Percentiles rank a stretch among this genome's conserved stretches.
phyloP scores from a whole-genome alignment of 2,329 filamentous ascomycete genomes.

The Hypoxylon sp. region DNA sequence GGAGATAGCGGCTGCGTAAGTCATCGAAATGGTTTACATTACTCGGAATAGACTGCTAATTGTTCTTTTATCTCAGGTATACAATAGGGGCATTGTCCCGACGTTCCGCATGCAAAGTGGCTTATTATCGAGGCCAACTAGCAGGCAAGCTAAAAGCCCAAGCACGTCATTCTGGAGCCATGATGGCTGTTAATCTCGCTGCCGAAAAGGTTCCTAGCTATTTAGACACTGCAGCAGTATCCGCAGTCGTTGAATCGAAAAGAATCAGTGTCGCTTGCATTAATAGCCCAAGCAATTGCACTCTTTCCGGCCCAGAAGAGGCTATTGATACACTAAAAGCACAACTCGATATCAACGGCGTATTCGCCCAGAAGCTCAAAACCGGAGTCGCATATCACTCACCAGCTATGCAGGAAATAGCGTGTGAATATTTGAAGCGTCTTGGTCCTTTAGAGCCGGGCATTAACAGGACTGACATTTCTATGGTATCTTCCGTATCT shows the following conservation, averaged over 20 bases:
- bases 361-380: slow-evolving; percentile 53
- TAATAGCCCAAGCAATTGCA: slow-evolving; percentile 53
- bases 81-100: too few relatives aligned
- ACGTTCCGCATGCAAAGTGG: too few relatives aligned
- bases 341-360: slow-evolving; percentile 36
- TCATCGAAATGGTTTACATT: too few relatives aligned
- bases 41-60: too few relatives aligned
- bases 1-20: slow-evolving; percentile 60
- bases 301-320: slow-evolving; percentile 47
- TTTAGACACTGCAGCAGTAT: slow-evolving; percentile 35
- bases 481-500: neutral
- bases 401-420: slow-evolving; percentile 42
- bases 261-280: slow-evolving; percentile 49
- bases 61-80: too few relatives aligned
- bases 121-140: slow-evolving; percentile 54
- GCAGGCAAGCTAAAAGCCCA: slow-evolving; percentile 41
- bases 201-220: slow-evolving; percentile 39
- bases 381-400: slow-evolving; percentile 52
- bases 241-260: too few relatives aligned
- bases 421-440: slow-evolving; percentile 36
- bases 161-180: slow-evolving; percentile 35
- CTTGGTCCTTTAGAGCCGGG: neutral
- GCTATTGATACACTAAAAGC: slow-evolving; percentile 49
- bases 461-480: neutral
- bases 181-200: slow-evolving; percentile 51